Base-by-base conservation (phyloP, 2,329 filamentous ascomycete genomes). In the Penicillium sp. region DNA sequence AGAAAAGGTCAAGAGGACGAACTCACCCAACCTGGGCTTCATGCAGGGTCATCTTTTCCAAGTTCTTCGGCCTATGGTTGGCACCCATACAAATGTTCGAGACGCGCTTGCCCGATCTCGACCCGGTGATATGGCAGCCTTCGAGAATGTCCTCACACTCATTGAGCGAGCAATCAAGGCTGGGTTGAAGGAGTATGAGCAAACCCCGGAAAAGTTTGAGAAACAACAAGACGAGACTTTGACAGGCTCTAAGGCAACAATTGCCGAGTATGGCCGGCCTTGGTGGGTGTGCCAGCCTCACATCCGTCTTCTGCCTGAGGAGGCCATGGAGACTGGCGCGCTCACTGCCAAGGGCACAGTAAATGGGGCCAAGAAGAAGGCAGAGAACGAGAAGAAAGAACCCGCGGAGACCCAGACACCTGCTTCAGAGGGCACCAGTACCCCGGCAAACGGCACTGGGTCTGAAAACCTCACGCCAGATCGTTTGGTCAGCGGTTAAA, bases 1-100 rank as follows among this genome's bases (percentile, higher is more conserved):
- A 8, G 73, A 75, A 56, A 79, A 79, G 59, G 60, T 65, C 11
- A 75, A 77, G 56, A 72, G 76, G 61, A 66, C 84, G 77, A 71
- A 69, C 3, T 81, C 82, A 21, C 80, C 83, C 3, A 97, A 94
- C 71, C 79, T 96, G 44, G 81, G 83, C 10, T 87, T 87, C 29
- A 90, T 97, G 81, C 92, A 97, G 73, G 86, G 91, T 0, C 94
- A 99, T 73, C 83, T 97, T 39, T 99, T 99, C 79, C 90, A 96
- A 71, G 83, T 99, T 23, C 83, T 97, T 19, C 85, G 93, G 14
- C 87, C 93, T 28, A 83, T 97, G 21, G 87, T 99, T 29, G 81
- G 87, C 2, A 83, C 81, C 58, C 90, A 97, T 73, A 92, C 90
- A 21, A 83, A 94, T 62, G 86, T 97, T 28, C 85, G 94, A 28